Conservation (phyloP, 306 rosid genomes). For the Lagenaria siceraria region DNA sequence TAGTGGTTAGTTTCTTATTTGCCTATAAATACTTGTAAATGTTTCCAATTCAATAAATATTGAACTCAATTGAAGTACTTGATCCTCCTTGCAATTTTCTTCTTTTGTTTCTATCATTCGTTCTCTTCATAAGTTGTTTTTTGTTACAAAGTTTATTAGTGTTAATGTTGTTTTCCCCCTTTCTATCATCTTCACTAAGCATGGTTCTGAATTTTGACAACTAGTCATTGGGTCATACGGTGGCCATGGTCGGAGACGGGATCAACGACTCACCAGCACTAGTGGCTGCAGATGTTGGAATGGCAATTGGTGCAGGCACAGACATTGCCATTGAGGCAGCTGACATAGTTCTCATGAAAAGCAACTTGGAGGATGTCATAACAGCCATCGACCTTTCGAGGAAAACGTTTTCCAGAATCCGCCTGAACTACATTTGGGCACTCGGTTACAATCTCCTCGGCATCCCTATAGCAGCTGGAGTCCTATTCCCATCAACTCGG, state of each 20-base stretch:
- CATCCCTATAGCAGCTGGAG: slow-evolving; percentile 80
- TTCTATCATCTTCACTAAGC: not conserved
- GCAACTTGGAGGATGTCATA: slow-evolving; percentile 76
- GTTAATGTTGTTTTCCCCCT: not conserved
- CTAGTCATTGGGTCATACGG: slow-evolving; percentile 39
- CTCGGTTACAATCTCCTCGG: slow-evolving; percentile 63
- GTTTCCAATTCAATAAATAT: too few species aligned
- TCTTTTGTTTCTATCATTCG: too few species aligned
- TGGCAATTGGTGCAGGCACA: slow-evolving; percentile 91
- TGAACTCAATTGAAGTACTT: too few species aligned
- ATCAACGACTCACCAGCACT: slow-evolving; percentile 85
- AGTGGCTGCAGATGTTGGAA: slow-evolving; percentile 80
- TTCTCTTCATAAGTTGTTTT: too few species aligned
- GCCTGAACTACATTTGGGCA: slow-evolving; percentile 70
- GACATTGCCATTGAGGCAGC: slow-evolving; percentile 94
- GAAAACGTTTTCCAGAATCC: slow-evolving; percentile 51
- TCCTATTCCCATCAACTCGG: slow-evolving; percentile 41
- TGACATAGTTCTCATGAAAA: slow-evolving; percentile 75
- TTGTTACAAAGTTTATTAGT: not conserved
- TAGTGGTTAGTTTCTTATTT: too few species aligned
- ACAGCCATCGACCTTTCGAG: slow-evolving; percentile 73
- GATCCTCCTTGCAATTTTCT: too few species aligned
- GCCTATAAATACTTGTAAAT: too few species aligned
- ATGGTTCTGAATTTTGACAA: not conserved
- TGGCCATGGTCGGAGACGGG: slow-evolving; percentile 93